Evolutionary conservation across 495 filamentous ascomycete genomes (phyloP), one percentile per base, ranked within the genome.

Genomic region (Aspergillus sclerotioniger): DNA sequence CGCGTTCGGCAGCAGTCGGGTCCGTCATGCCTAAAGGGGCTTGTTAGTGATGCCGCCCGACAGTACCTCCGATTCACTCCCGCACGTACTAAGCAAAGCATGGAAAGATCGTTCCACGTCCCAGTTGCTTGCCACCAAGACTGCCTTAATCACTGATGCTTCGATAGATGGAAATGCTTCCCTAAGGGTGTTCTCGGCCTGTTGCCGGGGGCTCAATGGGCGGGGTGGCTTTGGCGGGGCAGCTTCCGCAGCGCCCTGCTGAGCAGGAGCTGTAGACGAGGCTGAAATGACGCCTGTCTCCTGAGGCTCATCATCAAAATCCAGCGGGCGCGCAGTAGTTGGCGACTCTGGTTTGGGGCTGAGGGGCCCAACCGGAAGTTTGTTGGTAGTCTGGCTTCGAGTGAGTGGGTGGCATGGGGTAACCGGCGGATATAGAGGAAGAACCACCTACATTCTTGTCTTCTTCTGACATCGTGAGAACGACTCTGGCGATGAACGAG

Each of bases 61-160:
- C 28, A 20, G 20, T 28, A 28, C 6, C 54, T 19, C 52, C 58
- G 53, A 35, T 61, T 53, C 52, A 29, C 35, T 19, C 25, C 10
- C 13, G 19, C 46, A 65, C 83, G 55, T 74, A 91, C 91, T 87
- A 21, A 98, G 80, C 8, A 99, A 83, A 28, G 95, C 94, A 76
- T 96, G 94, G 77, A 98, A 98, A 39, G 94, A 94, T 12, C 91
- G 90, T 68, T 99, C 94, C 44, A 99, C 85, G 62, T 87, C 83
- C 44, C 90, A 94, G 60, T 87, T 82, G 70, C 93, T 96, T 8
- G 94, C 94, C 12, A 78, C 76, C 55, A 99, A 75, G 8, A 98
- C 90, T 15, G 94, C 94, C 72, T 88, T 95, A 65, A 98, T 83
- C 17, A 99, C 91, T 20, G 82, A 67, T 12, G 76, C 69, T 51